Conservation (phyloP, 805 yeast genomes). For the Candida verbasci region DNA sequence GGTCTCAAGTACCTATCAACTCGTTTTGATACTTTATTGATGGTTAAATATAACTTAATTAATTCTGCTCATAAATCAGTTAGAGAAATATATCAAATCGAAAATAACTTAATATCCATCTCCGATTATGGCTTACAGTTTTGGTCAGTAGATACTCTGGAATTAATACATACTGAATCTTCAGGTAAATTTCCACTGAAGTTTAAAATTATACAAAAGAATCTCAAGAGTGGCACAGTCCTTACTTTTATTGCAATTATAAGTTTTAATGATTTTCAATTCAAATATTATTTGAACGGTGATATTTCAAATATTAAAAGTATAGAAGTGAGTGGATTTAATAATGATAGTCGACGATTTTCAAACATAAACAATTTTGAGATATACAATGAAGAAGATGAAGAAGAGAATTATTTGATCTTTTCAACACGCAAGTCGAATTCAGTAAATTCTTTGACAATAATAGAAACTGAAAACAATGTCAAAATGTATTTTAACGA, state of each 20-base stretch:
- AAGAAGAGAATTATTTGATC: background rate
- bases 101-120: background rate
- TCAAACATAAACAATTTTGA: background rate
- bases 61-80: background rate
- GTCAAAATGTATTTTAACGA: background rate
- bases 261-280: background rate
- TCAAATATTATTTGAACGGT: background rate
- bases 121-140: background rate
- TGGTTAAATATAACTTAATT: background rate
- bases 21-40: background rate
- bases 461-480: background rate
- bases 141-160: background rate
- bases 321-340: too few species aligned
- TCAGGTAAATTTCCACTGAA: background rate
- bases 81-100: background rate
- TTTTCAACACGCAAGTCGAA: background rate
- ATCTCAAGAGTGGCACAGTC: background rate
- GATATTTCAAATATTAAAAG: background rate
- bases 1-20: too few species aligned
- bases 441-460: background rate
- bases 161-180: background rate
- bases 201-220: background rate
- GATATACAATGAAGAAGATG: background rate
- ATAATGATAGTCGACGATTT: background rate
- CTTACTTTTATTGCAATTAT: background rate